Conservation (phyloP, 2,329 filamentous ascomycete species). For the Rhynchosporium agropyri region DNA sequence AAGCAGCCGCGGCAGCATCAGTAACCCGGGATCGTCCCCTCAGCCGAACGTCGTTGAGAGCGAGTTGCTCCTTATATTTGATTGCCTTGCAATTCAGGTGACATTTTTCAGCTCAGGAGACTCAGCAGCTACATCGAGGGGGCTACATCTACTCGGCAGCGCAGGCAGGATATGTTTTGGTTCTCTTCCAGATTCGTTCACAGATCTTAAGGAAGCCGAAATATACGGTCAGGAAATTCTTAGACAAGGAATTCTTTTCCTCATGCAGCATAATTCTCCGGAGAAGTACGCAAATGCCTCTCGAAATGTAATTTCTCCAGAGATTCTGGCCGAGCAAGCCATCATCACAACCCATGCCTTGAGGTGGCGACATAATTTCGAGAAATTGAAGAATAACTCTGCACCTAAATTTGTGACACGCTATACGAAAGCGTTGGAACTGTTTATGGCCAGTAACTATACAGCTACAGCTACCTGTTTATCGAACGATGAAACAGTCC, state of each 20-base stretch:
- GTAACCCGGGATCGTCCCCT: neutral
- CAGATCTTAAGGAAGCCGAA: slow-evolving; percentile 20
- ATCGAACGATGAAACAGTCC: slow-evolving; percentile 1
- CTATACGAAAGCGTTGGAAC: too few species aligned
- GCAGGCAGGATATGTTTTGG: slow-evolving; percentile 9
- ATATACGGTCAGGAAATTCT: slow-evolving; percentile 16
- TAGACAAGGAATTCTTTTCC: slow-evolving; percentile 6
- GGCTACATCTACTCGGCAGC: neutral
- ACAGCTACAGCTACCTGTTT: neutral
- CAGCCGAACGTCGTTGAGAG: slow-evolving; percentile 8
- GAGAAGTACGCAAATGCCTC: neutral
- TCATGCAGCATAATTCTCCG: slow-evolving; percentile 7
- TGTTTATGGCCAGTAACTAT: neutral
- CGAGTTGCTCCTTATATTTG: slow-evolving; percentile 24
- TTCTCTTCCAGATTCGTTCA: slow-evolving; percentile 23
- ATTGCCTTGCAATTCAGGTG: slow-evolving; percentile 21
- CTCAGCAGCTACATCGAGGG: neutral
- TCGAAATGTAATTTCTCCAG: neutral
- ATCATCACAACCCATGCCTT: slow-evolving; percentile 7
- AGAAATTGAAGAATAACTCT: neutral
- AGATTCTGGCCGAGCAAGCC: neutral
- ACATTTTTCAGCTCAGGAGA: slow-evolving; percentile 21
- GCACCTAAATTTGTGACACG: too few species aligned
- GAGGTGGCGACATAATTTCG: slow-evolving; percentile 4
- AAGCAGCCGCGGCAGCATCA: neutral